Conservation (phyloP, 805 yeast genomes). For the Saccharomycodes ludwigii region DNA sequence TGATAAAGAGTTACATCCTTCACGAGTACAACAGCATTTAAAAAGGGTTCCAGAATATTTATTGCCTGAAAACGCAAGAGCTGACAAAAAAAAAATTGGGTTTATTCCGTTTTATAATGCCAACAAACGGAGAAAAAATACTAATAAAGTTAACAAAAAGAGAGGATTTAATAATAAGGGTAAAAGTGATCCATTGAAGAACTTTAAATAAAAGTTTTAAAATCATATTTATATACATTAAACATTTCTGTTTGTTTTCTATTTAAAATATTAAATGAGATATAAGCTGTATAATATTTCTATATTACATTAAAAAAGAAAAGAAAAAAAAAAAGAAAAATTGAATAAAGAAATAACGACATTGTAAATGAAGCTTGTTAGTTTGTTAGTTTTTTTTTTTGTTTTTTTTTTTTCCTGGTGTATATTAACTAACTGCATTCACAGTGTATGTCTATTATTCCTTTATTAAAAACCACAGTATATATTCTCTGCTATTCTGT, state of each 20-base stretch:
- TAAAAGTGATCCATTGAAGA: conserved; percentile 56
- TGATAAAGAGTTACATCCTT: conserved; percentile 76
- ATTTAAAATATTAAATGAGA: neutral
- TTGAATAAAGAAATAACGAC: no score
- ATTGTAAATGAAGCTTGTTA: no score
- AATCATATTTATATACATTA: conserved; percentile 1
- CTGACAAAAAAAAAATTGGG: conserved; percentile 42
- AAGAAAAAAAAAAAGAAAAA: no score
- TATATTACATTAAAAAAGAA: no score
- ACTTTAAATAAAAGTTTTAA: conserved; percentile 26
- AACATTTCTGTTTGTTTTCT: neutral
- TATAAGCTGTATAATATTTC: neutral
- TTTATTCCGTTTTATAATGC: conserved; percentile 55
- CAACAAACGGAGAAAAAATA: conserved; percentile 25
- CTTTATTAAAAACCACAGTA: neutral
- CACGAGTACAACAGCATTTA: conserved; percentile 73
- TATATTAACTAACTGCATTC: neutral
- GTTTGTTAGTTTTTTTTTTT: no score
- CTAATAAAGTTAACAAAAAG: conserved; percentile 30
- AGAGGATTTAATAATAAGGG: conserved; percentile 26
- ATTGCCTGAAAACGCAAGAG: conserved; percentile 67
- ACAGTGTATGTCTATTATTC: neutral
- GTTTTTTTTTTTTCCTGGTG: neutral
- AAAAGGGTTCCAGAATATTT: conserved; percentile 88
- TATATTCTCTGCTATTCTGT: neutral